Evolutionary conservation across 495 filamentous ascomycete genomes (phyloP), one percentile per base, ranked within the genome.

Genomic region (Lichenothelia convexa): DNA sequence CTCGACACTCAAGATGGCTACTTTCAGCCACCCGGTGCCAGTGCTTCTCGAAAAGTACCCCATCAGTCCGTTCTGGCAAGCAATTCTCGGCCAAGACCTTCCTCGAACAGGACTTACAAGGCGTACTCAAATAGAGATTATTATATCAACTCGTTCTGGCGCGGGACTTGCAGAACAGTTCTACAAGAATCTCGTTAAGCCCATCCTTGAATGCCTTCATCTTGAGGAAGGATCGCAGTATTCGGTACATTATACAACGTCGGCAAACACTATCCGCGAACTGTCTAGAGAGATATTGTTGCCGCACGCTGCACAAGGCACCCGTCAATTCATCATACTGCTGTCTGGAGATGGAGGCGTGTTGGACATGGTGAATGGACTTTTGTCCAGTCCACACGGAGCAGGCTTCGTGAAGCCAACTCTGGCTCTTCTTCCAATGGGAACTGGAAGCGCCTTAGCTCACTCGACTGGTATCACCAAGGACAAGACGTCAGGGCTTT

Each of bases 391-490:
- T 1, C 29, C 35, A 0, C 30, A 39, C n/a, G 46, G 36, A 6
- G 12, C 32, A 1, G 16, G 18, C 2, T 65, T 57, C 39, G 43
- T 41, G n/a, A 47, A 46, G 1, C 80, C 80, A 0, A 62, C 59
- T 2, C 58, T 93, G 40, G 63, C 62, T 5, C 49, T 89, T 18
- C 54, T 93, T 3, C 76, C 83, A 1, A 64, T 85, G 13, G 87
- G 87, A 2, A 93, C 87, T 2, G 87, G 79, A 18, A 95, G 93
- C 56, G 87, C 86, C 2, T 68, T 93, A 41, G 80, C 83, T 24
- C 67, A 73, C 48, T 91, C 82, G 2, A 57, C 56, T 24, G 62
- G 61, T 36, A 41, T 64, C 17, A 49, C 59, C 6, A 40, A 21
- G 20, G 49, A 59, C 43, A 46, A 48, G 5, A 62, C 67, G 12